These are phyloP conservation scores for Dendrothele bispora DNA, from an alignment of 768 basidiomycete genomes.

Conservation along the genomic window DNA sequence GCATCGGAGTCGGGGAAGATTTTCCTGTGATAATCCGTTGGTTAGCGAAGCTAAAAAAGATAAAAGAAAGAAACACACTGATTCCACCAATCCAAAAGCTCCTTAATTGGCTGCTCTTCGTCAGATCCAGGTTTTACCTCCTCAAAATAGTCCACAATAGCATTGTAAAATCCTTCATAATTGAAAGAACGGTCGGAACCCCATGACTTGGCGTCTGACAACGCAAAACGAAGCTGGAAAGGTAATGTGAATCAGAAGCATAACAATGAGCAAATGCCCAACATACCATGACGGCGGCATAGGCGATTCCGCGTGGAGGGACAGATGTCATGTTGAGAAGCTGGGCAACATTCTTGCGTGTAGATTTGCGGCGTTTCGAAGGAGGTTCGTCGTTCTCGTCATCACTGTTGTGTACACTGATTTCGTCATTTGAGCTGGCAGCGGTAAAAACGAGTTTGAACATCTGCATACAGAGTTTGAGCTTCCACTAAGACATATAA, in stretches of 20 bases:
- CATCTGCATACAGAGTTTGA: slow-evolving; percentile 13
- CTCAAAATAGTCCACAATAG: slow-evolving; percentile 17
- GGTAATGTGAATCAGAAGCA: background rate
- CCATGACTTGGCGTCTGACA: slow-evolving; percentile 12
- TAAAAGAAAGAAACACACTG: background rate
- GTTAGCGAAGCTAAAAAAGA: too few relatives aligned
- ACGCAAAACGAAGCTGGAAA: slow-evolving; percentile 14
- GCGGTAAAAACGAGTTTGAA: slow-evolving; percentile 19
- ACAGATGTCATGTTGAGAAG: slow-evolving; percentile 12
- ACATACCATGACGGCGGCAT: slow-evolving; percentile 23
- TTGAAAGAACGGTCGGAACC: slow-evolving; percentile 12
- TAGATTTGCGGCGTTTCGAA: background rate
- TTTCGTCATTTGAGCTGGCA: slow-evolving; percentile 3
- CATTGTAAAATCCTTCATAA: slow-evolving; percentile 13
- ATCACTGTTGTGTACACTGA: background rate
- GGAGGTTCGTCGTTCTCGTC: background rate
- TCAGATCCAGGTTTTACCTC: background rate
- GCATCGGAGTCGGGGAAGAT: too few relatives aligned
- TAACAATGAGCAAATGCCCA: too few relatives aligned
- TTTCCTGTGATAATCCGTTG: too few relatives aligned
- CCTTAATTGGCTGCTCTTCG: background rate
- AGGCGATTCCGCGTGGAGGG: slow-evolving; percentile 20
- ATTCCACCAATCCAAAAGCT: slow-evolving; percentile 6
- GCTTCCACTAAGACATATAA: background rate
- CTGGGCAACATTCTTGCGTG: slow-evolving; percentile 5